Base-by-base conservation (phyloP, 306 rosid genomes). In the Delonix regia region DNA sequence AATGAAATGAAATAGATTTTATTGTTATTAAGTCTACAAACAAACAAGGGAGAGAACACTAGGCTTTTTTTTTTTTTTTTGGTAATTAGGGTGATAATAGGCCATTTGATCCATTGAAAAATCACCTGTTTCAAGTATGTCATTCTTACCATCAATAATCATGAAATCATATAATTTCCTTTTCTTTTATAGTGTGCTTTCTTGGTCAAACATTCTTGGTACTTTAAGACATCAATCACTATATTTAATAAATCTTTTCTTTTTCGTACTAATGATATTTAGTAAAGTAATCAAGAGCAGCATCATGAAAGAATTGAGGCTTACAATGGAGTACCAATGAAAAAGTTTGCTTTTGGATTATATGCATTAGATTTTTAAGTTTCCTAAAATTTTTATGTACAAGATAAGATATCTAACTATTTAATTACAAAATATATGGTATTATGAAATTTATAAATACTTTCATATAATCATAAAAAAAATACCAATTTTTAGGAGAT, bases 281-380 rank as follows among this genome's bases (percentile, higher is more conserved):
- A 25, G 24, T 27, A 60, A 60, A 60, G 24, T 27, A 75, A 68
- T 36, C 41, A 81, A 68, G 24, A 16, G 63, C 53, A 74, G 0
- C 73, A 57, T 75, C 48, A 69, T 70, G 53, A 72, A 28, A 11
- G 64, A 44, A 70, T 47, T 61, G 12, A 60, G 66, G 65, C 75
- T 3, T 48, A 30, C 45, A 14, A 33, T 21, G 28, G 60, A 70
- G 75, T 47, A n/a, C 55, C 60, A 38, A 27, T 12, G 8, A 14
- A 18, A 69, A 76, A 28, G 47, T 8, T 47, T 74, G 12, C 51
- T 68, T 34, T 71, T 60, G 47, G 73, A 60, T 61, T 57, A 28
- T 34, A 16, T 34, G 34, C 19, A 67, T 67, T 63, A 63, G n/a
- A 8, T 63, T 60, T 60, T 12, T 24, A 53, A 53, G 19, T 53